Percentiles rank a stretch among this genome's conserved stretches.
Conservation (phyloP, 2,329 filamentous ascomycete genomes). For the Trichoderma guizhouense region DNA sequence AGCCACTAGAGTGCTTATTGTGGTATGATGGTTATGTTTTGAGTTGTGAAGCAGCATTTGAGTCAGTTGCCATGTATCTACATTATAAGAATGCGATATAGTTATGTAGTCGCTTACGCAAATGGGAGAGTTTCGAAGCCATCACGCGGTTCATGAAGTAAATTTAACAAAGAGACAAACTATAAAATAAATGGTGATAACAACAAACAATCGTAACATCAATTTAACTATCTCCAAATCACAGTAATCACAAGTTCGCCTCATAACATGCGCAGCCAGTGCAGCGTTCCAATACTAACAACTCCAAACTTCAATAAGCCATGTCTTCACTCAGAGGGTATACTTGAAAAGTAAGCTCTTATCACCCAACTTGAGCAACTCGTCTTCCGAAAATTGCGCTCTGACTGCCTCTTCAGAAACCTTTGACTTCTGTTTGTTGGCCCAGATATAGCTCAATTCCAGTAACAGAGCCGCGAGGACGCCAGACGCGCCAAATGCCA, state of each 20-base stretch:
- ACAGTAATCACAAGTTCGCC: not conserved
- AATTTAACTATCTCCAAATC: not conserved
- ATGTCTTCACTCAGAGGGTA: not conserved
- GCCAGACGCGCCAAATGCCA: constrained; percentile 31
- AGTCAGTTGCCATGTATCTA: not conserved
- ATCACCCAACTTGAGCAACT: constrained; percentile 33
- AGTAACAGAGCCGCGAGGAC: constrained; percentile 31
- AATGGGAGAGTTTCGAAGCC: not conserved
- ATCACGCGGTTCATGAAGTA: not conserved
- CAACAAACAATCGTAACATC: not conserved
- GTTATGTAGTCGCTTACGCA: no score
- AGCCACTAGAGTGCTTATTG: not conserved
- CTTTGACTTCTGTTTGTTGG: constrained; percentile 27
- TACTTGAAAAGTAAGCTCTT: constrained; percentile 34
- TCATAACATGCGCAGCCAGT: not conserved
- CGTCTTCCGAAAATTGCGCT: constrained; percentile 27
- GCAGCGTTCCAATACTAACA: not conserved
- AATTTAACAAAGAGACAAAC: not conserved
- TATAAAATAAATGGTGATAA: not conserved
- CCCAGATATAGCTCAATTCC: constrained; percentile 29
- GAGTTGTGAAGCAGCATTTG: not conserved
- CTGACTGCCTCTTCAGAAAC: constrained; percentile 27
- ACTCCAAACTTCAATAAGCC: not conserved
- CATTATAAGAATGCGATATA: not conserved
- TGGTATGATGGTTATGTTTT: not conserved